These are phyloP conservation scores for Ustilago lituana DNA, from an alignment of 1,284 basidiomycete genomes.

Conservation along the genomic window DNA sequence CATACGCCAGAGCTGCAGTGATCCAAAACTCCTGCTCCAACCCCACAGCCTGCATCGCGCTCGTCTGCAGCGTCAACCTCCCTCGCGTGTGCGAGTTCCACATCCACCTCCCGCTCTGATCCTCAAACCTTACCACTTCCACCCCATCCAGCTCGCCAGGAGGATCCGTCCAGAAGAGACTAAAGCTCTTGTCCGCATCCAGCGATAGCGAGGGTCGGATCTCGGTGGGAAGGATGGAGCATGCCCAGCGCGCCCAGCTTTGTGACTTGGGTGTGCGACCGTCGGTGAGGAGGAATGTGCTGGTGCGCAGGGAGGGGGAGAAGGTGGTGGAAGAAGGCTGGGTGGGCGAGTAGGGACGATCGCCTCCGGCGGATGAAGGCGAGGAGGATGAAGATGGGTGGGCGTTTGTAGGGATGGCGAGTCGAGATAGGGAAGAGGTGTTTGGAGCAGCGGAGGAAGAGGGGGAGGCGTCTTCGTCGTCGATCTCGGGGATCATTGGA, in stretches of 20 bases:
- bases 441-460: neutral
- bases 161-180: constrained; percentile 52
- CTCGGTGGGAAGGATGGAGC: constrained; percentile 44
- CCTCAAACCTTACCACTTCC: constrained; percentile 54
- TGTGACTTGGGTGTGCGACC: constrained; percentile 3
- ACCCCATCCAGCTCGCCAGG: constrained; percentile 9
- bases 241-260: constrained; percentile 56
- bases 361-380: constrained; percentile 20
- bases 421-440: neutral
- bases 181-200: constrained; percentile 55
- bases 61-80: constrained; percentile 42
- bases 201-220: constrained; percentile 47
- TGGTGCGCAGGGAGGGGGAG: constrained; percentile 1
- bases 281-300: constrained; percentile 20
- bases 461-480: constrained; percentile 9
- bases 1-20: constrained; percentile 49
- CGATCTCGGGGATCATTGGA: constrained; percentile 26
- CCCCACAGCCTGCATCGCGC: constrained; percentile 49
- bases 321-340: constrained; percentile 14
- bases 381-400: constrained; percentile 5
- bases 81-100: constrained; percentile 54
- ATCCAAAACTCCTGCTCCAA: constrained; percentile 58
- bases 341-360: constrained; percentile 51
- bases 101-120: constrained; percentile 50
- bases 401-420: constrained; percentile 16